These are phyloP conservation scores for Hirsutella minnesotensis DNA, from an alignment of 2,329 filamentous ascomycete species.

Conservation along the genomic window DNA sequence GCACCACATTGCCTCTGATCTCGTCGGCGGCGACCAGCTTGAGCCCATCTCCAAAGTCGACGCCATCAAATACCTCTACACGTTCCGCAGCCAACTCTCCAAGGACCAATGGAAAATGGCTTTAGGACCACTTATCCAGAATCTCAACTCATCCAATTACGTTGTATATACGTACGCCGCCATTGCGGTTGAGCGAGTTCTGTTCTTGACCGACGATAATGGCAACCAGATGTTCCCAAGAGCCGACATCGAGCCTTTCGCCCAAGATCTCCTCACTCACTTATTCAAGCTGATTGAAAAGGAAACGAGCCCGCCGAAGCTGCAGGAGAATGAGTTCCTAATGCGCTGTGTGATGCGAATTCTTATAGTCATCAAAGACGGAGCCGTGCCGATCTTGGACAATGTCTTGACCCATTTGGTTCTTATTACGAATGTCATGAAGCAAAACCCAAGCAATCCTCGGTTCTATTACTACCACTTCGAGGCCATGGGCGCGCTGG, in stretches of 20 bases:
- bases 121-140: conserved; percentile 81
- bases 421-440: conserved; percentile 82
- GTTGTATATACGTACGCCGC: conserved; percentile 97
- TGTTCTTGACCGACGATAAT: conserved; percentile 68
- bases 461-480: conserved; percentile 99
- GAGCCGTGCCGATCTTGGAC: conserved; percentile 61
- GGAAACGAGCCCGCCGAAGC: conserved; percentile 73
- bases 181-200: conserved; percentile 86
- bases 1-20: conserved; percentile 78
- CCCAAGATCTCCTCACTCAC: conserved; percentile 79
- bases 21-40: conserved; percentile 56
- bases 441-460: conserved; percentile 91
- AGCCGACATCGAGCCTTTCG: conserved; percentile 64
- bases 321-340: conserved; percentile 97
- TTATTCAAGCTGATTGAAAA: conserved; percentile 86
- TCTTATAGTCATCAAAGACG: conserved; percentile 83
- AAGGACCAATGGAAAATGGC: conserved; percentile 86
- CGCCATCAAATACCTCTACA: conserved; percentile 95
- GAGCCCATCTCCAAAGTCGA: conserved; percentile 91
- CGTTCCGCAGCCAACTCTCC: conserved; percentile 88
- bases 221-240: conserved; percentile 71
- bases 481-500: conserved; percentile 81
- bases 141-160: conserved; percentile 80
- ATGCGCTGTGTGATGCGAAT: conserved; percentile 99
- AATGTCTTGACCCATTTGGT: conserved; percentile 74